Evolutionary conservation across 2,329 filamentous ascomycete genomes (phyloP).

Genomic region (Epichloe hybrida): DNA sequence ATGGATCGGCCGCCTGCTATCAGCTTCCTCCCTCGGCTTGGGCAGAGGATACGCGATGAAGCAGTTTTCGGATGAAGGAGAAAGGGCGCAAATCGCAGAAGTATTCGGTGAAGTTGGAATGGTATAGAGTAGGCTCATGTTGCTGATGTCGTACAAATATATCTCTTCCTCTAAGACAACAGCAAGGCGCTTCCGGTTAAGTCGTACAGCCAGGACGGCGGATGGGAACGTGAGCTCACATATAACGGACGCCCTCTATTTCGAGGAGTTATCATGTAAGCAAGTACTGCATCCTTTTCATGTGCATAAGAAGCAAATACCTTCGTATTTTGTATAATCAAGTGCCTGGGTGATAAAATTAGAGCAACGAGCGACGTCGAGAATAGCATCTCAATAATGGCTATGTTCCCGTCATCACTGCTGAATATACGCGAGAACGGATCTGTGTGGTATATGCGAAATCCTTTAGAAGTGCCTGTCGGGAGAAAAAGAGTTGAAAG

Average conservation of each 20-base stretch:
- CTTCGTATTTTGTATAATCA: slow-evolving; percentile 97
- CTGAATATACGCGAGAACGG: slow-evolving; percentile 92
- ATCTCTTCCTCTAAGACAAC: slow-evolving; percentile 93
- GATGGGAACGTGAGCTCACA: slow-evolving; percentile 98
- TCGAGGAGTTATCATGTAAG: background rate
- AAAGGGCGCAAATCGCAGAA: slow-evolving; percentile 79
- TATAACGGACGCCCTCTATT: slow-evolving; percentile 61
- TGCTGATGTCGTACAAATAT: slow-evolving; percentile 96
- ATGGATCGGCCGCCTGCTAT: slow-evolving; percentile 55
- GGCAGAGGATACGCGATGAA: slow-evolving; percentile 90
- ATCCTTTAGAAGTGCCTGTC: slow-evolving; percentile 78
- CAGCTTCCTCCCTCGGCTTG: slow-evolving; percentile 48
- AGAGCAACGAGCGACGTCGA: slow-evolving; percentile 92
- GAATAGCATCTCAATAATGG: slow-evolving; percentile 97
- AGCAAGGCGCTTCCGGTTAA: slow-evolving; percentile 87
- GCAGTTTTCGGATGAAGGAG: slow-evolving; percentile 88
- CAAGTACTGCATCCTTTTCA: background rate
- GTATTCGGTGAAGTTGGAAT: slow-evolving; percentile 92
- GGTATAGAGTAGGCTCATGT: slow-evolving; percentile 88
- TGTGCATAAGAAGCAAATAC: slow-evolving; percentile 28
- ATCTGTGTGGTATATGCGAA: slow-evolving; percentile 93
- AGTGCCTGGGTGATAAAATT: slow-evolving; percentile 77
- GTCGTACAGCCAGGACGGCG: slow-evolving; percentile 82
- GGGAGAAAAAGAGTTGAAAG: background rate
- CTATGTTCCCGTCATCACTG: slow-evolving; percentile 87